phyloP scores from a whole-genome alignment of 768 basidiomycete species.

The Tremella fuciformis region DNA sequence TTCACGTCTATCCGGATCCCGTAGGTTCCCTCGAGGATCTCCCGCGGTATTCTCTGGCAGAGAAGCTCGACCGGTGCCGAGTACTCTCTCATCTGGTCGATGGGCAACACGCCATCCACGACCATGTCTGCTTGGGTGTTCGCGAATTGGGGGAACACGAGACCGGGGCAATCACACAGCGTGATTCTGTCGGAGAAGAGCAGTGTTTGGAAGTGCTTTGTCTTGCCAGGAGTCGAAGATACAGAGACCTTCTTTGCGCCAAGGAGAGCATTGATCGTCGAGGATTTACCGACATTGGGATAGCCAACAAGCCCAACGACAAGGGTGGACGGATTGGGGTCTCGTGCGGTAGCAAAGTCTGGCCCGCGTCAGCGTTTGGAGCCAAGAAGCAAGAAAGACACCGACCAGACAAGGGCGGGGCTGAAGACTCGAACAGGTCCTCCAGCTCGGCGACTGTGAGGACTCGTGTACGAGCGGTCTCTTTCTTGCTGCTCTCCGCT shows the following conservation, averaged over 20 bases:
- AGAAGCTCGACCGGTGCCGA: slow-evolving; percentile 79
- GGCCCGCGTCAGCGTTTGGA: background rate
- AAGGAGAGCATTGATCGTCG: slow-evolving; percentile 93
- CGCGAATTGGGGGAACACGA: slow-evolving; percentile 98
- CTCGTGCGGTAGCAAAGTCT: slow-evolving; percentile 45
- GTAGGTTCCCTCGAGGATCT: slow-evolving; percentile 84
- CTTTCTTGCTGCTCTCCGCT: slow-evolving; percentile 27
- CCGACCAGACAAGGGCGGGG: slow-evolving; percentile 42
- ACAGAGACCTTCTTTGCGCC: slow-evolving; percentile 99
- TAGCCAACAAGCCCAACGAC: slow-evolving; percentile 76
- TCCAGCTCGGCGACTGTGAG: slow-evolving; percentile 84
- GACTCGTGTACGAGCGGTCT: slow-evolving; percentile 62
- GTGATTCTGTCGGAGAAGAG: slow-evolving; percentile 81
- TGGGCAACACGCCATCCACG: slow-evolving; percentile 93
- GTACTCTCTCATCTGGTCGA: slow-evolving; percentile 93
- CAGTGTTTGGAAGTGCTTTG: slow-evolving; percentile 99
- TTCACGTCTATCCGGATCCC: slow-evolving; percentile 70
- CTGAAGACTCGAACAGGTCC: slow-evolving; percentile 61
- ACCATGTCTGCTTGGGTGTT: slow-evolving; percentile 93
- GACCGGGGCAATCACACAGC: slow-evolving; percentile 95
- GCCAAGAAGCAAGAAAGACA: background rate
- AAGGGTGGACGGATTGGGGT: slow-evolving; percentile 41
- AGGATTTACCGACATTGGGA: slow-evolving; percentile 98
- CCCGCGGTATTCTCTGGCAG: slow-evolving; percentile 71
- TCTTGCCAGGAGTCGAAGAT: slow-evolving; percentile 96